Base-by-base conservation (phyloP, 257 asterid genomes). In the Paraleonurus japonicus region DNA sequence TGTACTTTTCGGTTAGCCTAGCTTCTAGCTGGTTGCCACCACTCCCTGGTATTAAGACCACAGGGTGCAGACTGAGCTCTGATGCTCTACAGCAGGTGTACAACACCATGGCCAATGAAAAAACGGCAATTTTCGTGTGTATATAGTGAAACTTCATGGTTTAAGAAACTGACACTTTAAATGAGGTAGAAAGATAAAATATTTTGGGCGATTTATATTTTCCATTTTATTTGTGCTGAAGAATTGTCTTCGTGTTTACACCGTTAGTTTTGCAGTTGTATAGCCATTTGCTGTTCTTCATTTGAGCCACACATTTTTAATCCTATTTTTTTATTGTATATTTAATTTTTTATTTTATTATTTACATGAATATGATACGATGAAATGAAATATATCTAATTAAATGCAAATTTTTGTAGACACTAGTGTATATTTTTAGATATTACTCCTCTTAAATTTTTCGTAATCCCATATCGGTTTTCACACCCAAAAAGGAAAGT, bases 21-120 rank as follows among this genome's bases (percentile, higher is more conserved):
- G 92, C 98, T 83, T 93, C 96, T 2, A 93, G 75, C 74, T 90
- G 98, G 82, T 93, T 93, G 47, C 98, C 97, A 12, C 98, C 98
- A 63, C 75, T 86, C 30, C 98, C 98, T 0, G 97, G 98, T 15
- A 90, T 78, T 45, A 93, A 70, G 12, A 93, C 78, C 23, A 93
- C 55, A 3, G 97, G 98, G 72, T 90, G 88, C 58, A 78, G 66
- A 9, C 58, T 45, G 13, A 69, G 70, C 1, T 75, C 58, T 8
- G 82, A 74, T 19, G 85, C 67, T 50, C 85, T 74, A 71, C 79
- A 65, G 64, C 80, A 63, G 58, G 78, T 35, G 78, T 4, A 75
- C 2, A 83, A 2, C 64, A 78, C 63, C 12, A 80, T 45, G 50
- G 86, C 83, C 81, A 73, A 53, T 72, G 84, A 77, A 0, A 83